Base-by-base conservation (phyloP, 2,329 filamentous ascomycete genomes). In the Calonectria ilicicola region DNA sequence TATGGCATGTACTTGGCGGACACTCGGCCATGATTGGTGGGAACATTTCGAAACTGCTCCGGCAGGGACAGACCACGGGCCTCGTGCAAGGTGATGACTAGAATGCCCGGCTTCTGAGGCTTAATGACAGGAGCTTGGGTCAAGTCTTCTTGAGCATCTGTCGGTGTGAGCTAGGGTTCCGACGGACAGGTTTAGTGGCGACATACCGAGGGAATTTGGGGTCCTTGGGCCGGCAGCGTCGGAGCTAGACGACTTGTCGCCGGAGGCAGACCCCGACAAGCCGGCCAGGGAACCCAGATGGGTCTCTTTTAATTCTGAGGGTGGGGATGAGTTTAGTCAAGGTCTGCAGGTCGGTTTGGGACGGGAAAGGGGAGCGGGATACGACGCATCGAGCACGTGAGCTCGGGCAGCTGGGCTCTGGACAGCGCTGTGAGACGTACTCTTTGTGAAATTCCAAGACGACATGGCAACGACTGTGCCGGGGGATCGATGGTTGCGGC, bases 1-100 rank as follows among this genome's bases (percentile, higher is more conserved):
- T 98, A 98, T 0, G 96, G 96, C 82, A 98, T 92, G 84, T 98
- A 97, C 86, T 98, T 98, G 80, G 95, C 96, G 42, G 95, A 97
- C 80, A 98, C 96, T 80, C 96, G 93, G 73, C 96, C 96, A 85
- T 98, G 96, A 82, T 95, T 97, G 17, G 95, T 98, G 85, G 98
- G 97, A 60, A 92, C 88, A 80, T 93, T 91, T 81, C 96, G 94
- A 78, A 95, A 93, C 80, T 96, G 93, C 67, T 95, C 93, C 68
- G 96, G 96, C 19, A 98, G 90, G 58, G 96, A 94, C 83, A 98
- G 95, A 58, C 93, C 92, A 79, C 92, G 92, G 75, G 95, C 96
- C 87, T 98, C 96, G 85, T 98, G 96, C 44, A 98, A 91, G 23
- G 96, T 98, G 76, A 98, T 93, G 80, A 98, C 95, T 77, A 98